phyloP scores from a whole-genome alignment of 1,284 basidiomycete genomes.

The Tremellales sp. region DNA sequence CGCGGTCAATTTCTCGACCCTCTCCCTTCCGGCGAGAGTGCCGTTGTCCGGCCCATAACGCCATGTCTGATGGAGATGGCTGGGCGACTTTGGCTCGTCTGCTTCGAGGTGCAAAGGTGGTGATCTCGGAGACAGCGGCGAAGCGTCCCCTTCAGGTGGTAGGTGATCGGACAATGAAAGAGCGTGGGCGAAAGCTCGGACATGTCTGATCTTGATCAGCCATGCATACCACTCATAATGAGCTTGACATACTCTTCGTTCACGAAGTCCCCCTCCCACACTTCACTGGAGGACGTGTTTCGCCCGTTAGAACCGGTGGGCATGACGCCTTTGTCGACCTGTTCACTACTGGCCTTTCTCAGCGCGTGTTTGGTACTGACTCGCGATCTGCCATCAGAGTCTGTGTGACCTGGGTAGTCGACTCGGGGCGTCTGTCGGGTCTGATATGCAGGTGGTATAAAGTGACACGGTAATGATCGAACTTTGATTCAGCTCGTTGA shows the following conservation, averaged over 20 bases:
- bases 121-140: slow-evolving; percentile 28
- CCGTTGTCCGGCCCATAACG: slow-evolving; percentile 32
- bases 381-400: too few relatives aligned
- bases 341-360: too few relatives aligned
- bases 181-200: slow-evolving; percentile 43
- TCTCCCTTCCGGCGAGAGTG: slow-evolving; percentile 32
- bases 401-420: too few relatives aligned
- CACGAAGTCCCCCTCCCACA: slow-evolving; percentile 58
- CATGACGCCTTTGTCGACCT: too few relatives aligned
- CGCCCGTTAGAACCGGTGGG: neutral
- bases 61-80: slow-evolving; percentile 14
- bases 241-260: slow-evolving; percentile 59
- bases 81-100: neutral
- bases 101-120: slow-evolving; percentile 11
- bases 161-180: slow-evolving; percentile 35
- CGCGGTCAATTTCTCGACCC: slow-evolving; percentile 73
- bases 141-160: slow-evolving; percentile 27
- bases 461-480: too few relatives aligned
- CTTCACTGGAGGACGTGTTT: neutral
- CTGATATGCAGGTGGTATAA: too few relatives aligned
- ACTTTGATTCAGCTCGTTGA: too few relatives aligned
- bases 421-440: too few relatives aligned
- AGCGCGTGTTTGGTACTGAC: too few relatives aligned
- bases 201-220: slow-evolving; percentile 26
- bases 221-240: neutral